phyloP scores from a whole-genome alignment of 129 eudicot genomes.

The Cynara cardunculus region DNA sequence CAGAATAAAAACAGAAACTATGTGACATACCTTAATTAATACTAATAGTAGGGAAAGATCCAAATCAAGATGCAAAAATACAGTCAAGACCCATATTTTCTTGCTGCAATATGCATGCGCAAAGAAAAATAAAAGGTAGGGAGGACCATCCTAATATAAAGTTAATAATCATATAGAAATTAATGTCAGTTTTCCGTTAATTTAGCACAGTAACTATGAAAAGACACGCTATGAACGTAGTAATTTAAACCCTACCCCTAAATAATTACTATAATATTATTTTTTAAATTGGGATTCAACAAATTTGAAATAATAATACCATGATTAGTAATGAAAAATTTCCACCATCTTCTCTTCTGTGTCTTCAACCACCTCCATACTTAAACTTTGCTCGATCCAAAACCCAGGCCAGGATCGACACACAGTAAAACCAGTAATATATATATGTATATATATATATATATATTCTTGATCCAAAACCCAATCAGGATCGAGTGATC shows the following conservation, averaged over 20 bases:
- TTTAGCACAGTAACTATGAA: conserved; percentile 29
- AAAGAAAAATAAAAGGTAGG: not conserved
- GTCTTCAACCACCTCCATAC: not conserved
- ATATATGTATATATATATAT: too few relatives aligned
- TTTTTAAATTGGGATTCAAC: conserved; percentile 28
- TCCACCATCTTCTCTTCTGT: not conserved
- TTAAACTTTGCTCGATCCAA: not conserved
- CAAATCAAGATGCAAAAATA: conserved; percentile 1
- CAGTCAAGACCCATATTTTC: not conserved
- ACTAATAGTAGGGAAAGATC: not conserved
- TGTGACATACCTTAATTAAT: too few relatives aligned
- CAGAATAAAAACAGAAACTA: conserved; percentile 8
- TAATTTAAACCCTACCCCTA: conserved; percentile 26
- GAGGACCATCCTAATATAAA: conserved; percentile 28
- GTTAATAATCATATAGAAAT: too few relatives aligned
- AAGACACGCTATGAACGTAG: conserved; percentile 18
- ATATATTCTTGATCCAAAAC: not conserved
- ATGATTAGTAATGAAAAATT: not conserved
- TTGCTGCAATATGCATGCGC: not conserved
- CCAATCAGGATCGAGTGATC: not conserved
- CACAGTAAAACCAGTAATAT: not conserved
- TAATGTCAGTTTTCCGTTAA: conserved; percentile 25
- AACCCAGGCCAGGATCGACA: too few relatives aligned
- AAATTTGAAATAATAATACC: conserved; percentile 12
- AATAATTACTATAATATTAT: conserved; percentile 3